phyloP scores from a whole-genome alignment of 352 stramenopile species.

The Phytophthora melonis region DNA sequence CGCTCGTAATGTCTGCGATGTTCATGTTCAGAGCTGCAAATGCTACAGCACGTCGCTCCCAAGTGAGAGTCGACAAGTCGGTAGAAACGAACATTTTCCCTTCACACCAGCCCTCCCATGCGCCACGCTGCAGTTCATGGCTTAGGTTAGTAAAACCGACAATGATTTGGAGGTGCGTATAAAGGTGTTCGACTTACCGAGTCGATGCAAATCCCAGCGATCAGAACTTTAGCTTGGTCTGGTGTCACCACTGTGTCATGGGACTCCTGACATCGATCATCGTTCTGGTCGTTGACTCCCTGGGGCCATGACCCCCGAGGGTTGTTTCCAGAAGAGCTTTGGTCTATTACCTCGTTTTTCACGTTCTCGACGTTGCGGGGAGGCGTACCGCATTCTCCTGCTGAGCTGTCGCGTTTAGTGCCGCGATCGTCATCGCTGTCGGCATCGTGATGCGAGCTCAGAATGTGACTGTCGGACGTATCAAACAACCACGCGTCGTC shows the following conservation, averaged over 20 bases:
- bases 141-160: neutral
- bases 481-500: constrained; percentile 46
- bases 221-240: constrained; percentile 16
- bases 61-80: constrained; percentile 24
- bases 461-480: constrained; percentile 13
- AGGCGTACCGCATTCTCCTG: constrained; percentile 9
- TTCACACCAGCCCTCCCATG: constrained; percentile 40
- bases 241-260: neutral
- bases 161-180: neutral
- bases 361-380: neutral
- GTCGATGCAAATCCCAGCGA: constrained; percentile 21
- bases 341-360: constrained; percentile 19
- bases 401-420: constrained; percentile 17
- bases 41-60: constrained; percentile 30
- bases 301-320: constrained; percentile 29
- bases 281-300: neutral
- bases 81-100: constrained; percentile 29
- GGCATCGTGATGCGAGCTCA: constrained; percentile 4
- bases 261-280: neutral
- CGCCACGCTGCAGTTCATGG: constrained; percentile 25
- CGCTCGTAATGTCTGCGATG: constrained; percentile 23
- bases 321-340: constrained; percentile 14
- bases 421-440: constrained; percentile 29
- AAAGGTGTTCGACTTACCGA: constrained; percentile 20
- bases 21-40: constrained; percentile 34